Evolutionary conservation across 106 monocot genomes (phyloP), one percentile per base, ranked within the genome.

Genomic region (Apostasia ramifera): DNA sequence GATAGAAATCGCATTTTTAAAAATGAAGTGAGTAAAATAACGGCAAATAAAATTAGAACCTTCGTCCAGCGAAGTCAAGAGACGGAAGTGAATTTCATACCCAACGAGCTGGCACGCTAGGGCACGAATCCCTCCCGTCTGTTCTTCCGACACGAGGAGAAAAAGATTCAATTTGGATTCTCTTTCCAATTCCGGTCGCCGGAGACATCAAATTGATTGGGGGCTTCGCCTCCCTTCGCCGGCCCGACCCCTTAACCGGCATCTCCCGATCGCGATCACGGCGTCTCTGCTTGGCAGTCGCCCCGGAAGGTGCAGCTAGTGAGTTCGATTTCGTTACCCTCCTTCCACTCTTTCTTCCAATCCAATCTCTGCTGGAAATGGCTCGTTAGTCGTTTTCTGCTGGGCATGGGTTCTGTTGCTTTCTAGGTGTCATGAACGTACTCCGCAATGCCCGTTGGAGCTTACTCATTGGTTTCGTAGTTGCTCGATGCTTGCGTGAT

Each of bases 1-100:
- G 26, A 26, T 26, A 26, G 26, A 26, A 26, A 26, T 26, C 26
- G 26, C 26, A 26, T 26, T 26, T 26, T 51, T 51, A 51, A 51
- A 51, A 5, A 51, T 51, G 9, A 51, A 9, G 9, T 51, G 9
- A 51, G 51, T 5, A 62, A 62, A n/a, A n/a, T 5, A 26, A 62
- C 43, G 61, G 62, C 10, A 62, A 62, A 62, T 62, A 62, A 45
- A 44, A 44, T 62, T 45, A 62, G 62, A 62, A 62, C 5, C 14
- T 2, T 62, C 4, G 44, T 44, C 44, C 44, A 6, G 44, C 40
- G 63, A 56, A 49, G 65, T 65, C 65, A 65, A 65, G 65, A 47
- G 47, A 6, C 26, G 9, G 48, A 65, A 65, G 14, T 6, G 8
- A 43, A 48, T 15, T 15, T 47, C 65, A 26, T 26, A 37, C 47